Evolutionary conservation across 805 yeast species (phyloP), one percentile per base, ranked within the genome.

Genomic region (Saccharomycopsis amapae): DNA sequence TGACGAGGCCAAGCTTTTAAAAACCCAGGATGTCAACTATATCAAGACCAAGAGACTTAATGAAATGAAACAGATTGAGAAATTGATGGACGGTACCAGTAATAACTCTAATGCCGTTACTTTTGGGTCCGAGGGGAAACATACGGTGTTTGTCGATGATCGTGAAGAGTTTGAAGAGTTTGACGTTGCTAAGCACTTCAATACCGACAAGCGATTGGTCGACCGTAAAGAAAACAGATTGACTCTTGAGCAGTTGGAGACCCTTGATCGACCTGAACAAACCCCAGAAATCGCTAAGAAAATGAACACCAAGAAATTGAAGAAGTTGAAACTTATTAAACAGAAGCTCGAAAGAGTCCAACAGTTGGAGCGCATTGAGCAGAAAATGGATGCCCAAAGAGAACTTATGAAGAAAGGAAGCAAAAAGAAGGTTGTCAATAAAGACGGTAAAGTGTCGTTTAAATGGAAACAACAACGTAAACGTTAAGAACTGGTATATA

Each of bases 361-460:
- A 44, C 78, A 88, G 62, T 70, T 90, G 53, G 68, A 69, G 42
- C 73, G 73, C 42, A 84, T 90, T 15, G 82, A 86, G 57, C 72
- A 71, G 35, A 76, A 79, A 56, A 78, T 89, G 78, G 85, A 83
- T 46, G 56, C 76, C 46, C 94, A 88, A 56, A 78, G 84, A 51
- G 95, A 89, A 58, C 72, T 88, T 45, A 87, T 90, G 95, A 86
- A 86, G 62, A 83, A 80, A 54, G 97, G 97, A 0, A 77, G 79
- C 50, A 85, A 85, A 66, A 84, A 81, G 73, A 88, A 88, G 67
- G 62, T 82, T 4, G 69, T 73, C 2, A 82, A 73, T 46, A 66
- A 72, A 13, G 72, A 76, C 28, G 97, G 97, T 3, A 73, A 75
- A 46, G 75, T 76, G 0, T 69, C 73, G 2, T 93, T 76, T 67